Evolutionary conservation across 169 alveolate species (phyloP), one percentile per base, ranked within the genome.

Genomic region (Cryptosporidium andersoni): DNA sequence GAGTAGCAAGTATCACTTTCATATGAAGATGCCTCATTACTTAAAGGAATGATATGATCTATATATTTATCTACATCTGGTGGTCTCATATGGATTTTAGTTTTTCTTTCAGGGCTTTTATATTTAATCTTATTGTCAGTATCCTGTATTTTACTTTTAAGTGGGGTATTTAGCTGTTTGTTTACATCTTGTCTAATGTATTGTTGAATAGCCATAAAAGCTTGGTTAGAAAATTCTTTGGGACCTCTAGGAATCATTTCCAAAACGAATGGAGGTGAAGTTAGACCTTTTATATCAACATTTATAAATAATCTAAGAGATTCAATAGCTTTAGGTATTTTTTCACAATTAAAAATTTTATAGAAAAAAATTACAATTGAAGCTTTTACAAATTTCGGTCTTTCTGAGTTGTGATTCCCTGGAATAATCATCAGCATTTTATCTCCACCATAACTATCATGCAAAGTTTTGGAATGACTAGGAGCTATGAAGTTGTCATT

Each of bases 391-490:
- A 81, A 81, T 39, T 80, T 66, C 0, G 93, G 93, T 7, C 93
- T 89, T 9, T 74, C 88, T 5, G 92, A 81, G 66, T 90, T 90
- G 82, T 90, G 93, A 53, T 89, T 91, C 3, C 92, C 92, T 37
- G 80, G 91, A 43, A 90, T 89, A 55, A 65, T 65, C 82, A 65
- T 63, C 6, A 90, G 58, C 85, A 82, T 81, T 16, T 82, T 82
- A 52, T 82, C 90, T 16, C 90, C 90, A 9, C 81, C 80, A 66
- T 82, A 82, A 36, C 49, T 66, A 36, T 66, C 88, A 64, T 82
- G 90, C 11, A 82, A 45, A 4, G 64, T 81, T 47, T 80, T 62
- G 8, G 89, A 64, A 53, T 82, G 90, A 16, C 58, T 80, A 0
- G 92, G 91, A 42, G 64, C 51, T 11, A 90, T 88, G 52, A 90